A percentile compares a stretch with the other conserved stretches of the same genome.
phyloP scores from a whole-genome alignment of 139 green algal species.

The Tetraselmis striata region DNA sequence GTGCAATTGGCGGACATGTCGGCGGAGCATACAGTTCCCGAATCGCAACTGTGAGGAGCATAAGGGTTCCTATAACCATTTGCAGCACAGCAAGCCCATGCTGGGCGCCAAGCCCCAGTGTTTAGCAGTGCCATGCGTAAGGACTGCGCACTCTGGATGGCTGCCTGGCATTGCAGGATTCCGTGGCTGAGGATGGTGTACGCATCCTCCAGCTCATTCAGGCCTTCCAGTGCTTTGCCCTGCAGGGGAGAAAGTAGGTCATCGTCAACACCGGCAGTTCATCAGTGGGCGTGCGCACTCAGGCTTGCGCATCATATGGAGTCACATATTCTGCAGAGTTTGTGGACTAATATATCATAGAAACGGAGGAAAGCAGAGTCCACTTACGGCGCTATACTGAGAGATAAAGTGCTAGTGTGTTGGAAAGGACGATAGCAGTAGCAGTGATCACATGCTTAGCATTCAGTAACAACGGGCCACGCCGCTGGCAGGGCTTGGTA shows the following conservation, averaged over 20 bases:
- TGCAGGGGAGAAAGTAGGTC: too few relatives aligned
- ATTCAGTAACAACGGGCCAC: neutral
- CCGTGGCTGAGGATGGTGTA: neutral
- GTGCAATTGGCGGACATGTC: too few relatives aligned
- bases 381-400: neutral
- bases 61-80: neutral
- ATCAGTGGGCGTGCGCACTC: too few relatives aligned
- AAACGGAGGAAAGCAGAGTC: too few relatives aligned
- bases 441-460: neutral
- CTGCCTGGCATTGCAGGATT: neutral
- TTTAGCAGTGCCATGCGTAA: neutral
- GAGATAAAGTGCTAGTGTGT: neutral
- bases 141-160: neutral
- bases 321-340: too few relatives aligned
- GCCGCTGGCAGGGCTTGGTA: too few relatives aligned
- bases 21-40: too few relatives aligned
- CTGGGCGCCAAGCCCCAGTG: neutral
- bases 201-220: neutral
- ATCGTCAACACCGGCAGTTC: too few relatives aligned
- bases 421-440: neutral
- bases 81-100: neutral
- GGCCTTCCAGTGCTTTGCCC: neutral
- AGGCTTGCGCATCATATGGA: too few relatives aligned
- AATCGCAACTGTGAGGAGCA: neutral
- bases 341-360: too few relatives aligned